A percentile compares a stretch with the other conserved stretches of the same genome.
Evolutionary conservation across 148 eudicot species (phyloP).

Genomic region (Fagopyrum homotropicum): DNA sequence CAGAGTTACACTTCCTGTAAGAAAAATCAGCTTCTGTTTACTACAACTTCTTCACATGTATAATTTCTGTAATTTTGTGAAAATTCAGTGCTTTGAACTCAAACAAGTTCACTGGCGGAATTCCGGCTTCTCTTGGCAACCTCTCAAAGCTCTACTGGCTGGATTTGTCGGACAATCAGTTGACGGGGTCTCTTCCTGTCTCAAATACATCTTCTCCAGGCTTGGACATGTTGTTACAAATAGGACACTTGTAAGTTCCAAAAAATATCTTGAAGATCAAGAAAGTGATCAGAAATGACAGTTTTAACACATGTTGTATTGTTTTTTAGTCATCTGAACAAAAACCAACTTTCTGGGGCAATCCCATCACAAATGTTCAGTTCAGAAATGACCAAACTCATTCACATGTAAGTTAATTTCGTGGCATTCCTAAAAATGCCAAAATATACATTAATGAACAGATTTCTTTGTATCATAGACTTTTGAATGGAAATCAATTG

Average conservation of each 20-base stretch:
- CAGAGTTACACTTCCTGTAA: slow-evolving; percentile 63
- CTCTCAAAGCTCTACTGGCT: slow-evolving; percentile 81
- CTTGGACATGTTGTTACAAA: slow-evolving; percentile 56
- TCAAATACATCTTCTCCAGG: slow-evolving; percentile 35
- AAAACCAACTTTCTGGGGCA: slow-evolving; percentile 71
- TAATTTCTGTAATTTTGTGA: neutral
- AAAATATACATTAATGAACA: neutral
- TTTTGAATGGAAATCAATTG: slow-evolving; percentile 69
- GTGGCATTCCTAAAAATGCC: neutral
- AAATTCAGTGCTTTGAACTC: slow-evolving; percentile 66
- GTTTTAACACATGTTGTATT: neutral
- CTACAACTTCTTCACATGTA: neutral
- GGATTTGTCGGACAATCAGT: slow-evolving; percentile 75
- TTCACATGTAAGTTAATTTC: slow-evolving; percentile 55
- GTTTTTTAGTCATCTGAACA: slow-evolving; percentile 75
- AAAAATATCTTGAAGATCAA: neutral
- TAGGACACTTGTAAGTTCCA: slow-evolving; percentile 75
- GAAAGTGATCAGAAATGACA: neutral
- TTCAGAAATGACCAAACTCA: slow-evolving; percentile 54
- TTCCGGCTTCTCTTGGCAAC: slow-evolving; percentile 73
- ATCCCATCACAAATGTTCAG: slow-evolving; percentile 64
- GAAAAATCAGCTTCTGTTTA: slow-evolving; percentile 5
- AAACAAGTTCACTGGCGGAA: slow-evolving; percentile 70
- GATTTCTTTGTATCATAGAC: slow-evolving; percentile 23
- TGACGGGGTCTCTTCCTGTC: slow-evolving; percentile 70